These are phyloP conservation scores for Sclerotiophoma versabilis DNA, from an alignment of 2,329 filamentous ascomycete species.

Conservation along the genomic window DNA sequence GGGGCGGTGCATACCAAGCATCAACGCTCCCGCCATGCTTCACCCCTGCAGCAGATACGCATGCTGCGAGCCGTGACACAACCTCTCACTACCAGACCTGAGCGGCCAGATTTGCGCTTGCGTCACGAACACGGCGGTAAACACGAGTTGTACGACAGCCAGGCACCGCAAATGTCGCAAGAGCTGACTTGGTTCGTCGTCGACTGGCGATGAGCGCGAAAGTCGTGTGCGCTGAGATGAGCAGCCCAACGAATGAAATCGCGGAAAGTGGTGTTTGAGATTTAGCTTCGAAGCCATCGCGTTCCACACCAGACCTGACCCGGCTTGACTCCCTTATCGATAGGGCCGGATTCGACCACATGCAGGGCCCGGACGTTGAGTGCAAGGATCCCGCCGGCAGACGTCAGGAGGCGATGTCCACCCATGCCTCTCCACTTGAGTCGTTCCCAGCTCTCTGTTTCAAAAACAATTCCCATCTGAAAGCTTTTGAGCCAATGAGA, in stretches of 20 bases:
- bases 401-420: slow-evolving; percentile 28
- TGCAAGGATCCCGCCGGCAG: slow-evolving; percentile 15
- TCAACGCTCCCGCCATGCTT: slow-evolving; percentile 10
- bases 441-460: slow-evolving; percentile 36
- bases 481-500: slow-evolving; percentile 32
- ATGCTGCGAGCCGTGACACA: slow-evolving; percentile 17
- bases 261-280: slow-evolving; percentile 31
- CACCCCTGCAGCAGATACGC: slow-evolving; percentile 14
- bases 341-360: slow-evolving; percentile 29
- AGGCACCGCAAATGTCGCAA: slow-evolving; percentile 6
- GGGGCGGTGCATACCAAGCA: slow-evolving; percentile 20
- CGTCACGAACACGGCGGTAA: slow-evolving; percentile 31
- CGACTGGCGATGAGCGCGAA: slow-evolving; percentile 16
- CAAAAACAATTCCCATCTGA: slow-evolving; percentile 38
- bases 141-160: slow-evolving; percentile 17
- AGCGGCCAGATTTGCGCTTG: slow-evolving; percentile 20
- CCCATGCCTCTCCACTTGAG: slow-evolving; percentile 25
- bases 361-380: slow-evolving; percentile 17
- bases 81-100: slow-evolving; percentile 1
- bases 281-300: slow-evolving; percentile 29
- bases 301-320: slow-evolving; percentile 23
- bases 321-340: slow-evolving; percentile 29
- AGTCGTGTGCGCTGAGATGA: slow-evolving; percentile 25
- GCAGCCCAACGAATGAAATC: slow-evolving; percentile 24
- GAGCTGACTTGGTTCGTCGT: slow-evolving; percentile 26